Percentiles rank a stretch among this genome's conserved stretches.
Evolutionary conservation across 1,284 basidiomycete species (phyloP).

Genomic region (Exsudoporus floridanus): DNA sequence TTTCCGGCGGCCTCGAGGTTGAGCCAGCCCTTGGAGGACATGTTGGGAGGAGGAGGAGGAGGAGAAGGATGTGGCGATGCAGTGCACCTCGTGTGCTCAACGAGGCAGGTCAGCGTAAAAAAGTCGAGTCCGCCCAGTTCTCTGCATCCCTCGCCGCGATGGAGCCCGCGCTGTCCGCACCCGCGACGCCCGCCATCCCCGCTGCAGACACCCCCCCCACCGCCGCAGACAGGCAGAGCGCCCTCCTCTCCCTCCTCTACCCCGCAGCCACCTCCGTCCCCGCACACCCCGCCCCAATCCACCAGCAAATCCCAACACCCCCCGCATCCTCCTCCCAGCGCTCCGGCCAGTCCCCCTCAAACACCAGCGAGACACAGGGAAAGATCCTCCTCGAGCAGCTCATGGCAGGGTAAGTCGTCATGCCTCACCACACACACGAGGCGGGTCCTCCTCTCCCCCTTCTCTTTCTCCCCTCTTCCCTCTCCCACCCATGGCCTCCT

Average conservation of each 20-base stretch:
- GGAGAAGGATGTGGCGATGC: conserved; percentile 9
- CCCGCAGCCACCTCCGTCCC: conserved; percentile 40
- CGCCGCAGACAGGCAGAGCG: conserved; percentile 65
- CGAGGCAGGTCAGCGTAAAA: conserved; percentile 18
- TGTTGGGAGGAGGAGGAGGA: conserved; percentile 6
- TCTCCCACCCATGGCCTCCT: conserved; percentile 30
- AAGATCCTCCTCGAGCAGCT: conserved; percentile 75
- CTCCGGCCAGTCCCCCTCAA: conserved; percentile 51
- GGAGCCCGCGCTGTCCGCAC: too few species aligned
- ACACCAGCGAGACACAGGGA: conserved; percentile 61
- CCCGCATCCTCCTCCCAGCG: conserved; percentile 59
- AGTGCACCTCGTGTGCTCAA: conserved; percentile 27
- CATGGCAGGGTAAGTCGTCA: conserved; percentile 66
- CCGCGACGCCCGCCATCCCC: conserved; percentile 53
- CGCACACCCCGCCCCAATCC: conserved; percentile 30
- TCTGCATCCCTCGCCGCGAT: neutral
- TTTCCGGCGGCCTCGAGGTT: conserved; percentile 65
- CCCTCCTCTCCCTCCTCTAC: conserved; percentile 67
- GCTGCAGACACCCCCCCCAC: conserved; percentile 43
- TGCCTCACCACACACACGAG: conserved; percentile 32
- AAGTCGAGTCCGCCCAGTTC: neutral
- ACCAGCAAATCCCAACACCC: conserved; percentile 66
- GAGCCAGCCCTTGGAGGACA: conserved; percentile 57
- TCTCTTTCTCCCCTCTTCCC: conserved; percentile 1
- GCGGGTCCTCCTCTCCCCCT: conserved; percentile 24